Evolutionary conservation across 192 early-diverging fungal genomes (phyloP), one percentile per base, ranked within the genome.

Genomic region (Rhizophagus clarus): DNA sequence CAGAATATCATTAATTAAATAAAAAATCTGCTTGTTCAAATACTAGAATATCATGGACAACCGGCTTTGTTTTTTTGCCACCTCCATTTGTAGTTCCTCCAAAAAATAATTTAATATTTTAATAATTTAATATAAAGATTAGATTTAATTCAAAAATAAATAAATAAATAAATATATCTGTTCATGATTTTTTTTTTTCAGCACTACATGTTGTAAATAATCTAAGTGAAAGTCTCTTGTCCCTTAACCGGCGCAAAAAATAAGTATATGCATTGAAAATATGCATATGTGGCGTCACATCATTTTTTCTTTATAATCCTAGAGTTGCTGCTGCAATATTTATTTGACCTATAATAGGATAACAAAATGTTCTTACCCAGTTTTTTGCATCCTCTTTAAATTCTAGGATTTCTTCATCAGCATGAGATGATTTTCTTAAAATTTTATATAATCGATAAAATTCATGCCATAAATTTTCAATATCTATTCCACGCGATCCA

Each of bases 11-110:
- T 71, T 71, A 71, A 71, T 40, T 24, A 71, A 71, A 71, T 71
- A 71, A 71, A 71, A 71, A n/a, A 71, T 47, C 45, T 71, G 67
- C n/a, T 71, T n/a, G n/a, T 71, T 71, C 69, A 71, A 45, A 71
- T 3, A 26, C 69, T 45, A 71, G 24, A 0, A 71, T 71, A 71
- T 71, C 22, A 71, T 47, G 47, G 45, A 71, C 4, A 71, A 71
- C n/a, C 1, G 69, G 24, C 4, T 40, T 69, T 2, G 2, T 69
- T 69, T 47, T 71, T 40, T 71, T 47, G 47, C 8, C 17, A 10
- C 17, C 40, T 45, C 40, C 40, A 0, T 47, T 71, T 26, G n/a
- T 71, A 26, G 69, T 47, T n/a, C n/a, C 8, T n/a, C 22, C 42
- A 47, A 71, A 71, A 71, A 71, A 71, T 26, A 71, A 24, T 45